Base-by-base conservation (phyloP, 306 rosid genomes). In the Cucurbita argyrosperma region DNA sequence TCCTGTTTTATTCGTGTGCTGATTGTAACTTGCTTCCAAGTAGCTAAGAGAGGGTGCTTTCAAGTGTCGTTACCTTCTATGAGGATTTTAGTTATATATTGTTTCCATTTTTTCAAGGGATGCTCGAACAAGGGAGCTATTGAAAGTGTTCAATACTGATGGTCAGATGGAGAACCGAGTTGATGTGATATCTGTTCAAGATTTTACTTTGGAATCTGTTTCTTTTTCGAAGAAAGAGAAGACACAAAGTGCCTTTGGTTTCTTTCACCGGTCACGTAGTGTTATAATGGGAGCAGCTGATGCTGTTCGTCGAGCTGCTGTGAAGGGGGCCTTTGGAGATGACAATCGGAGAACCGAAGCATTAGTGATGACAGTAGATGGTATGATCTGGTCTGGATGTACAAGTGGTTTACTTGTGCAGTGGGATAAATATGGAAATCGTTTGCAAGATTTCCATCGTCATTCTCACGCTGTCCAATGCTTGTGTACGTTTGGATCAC, bases 291-390 rank as follows among this genome's bases (percentile, higher is more conserved):
- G 98, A 37, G 97, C 98, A 23, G 96, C 98, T 38, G 98, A 89
- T 89, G 97, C 96, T 84, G 96, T 93, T 71, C 96, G 98, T 43
- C 92, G 98, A 64, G 97, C 81, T 80, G 94, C 98, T 68, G 92
- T 80, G 40, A 90, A 89, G 86, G 97, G 98, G 42, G 80, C 84
- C 78, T 86, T 87, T 80, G 98, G 97, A 72, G 98, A 93, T 80
- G 98, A 93, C 79, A 87, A 85, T 80, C 83, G 90, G 69, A 89
- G 94, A 84, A 90, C 88, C 35, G 97, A 93, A 79, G 97, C 97
- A 71, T 43, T 93, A 21, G 79, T 84, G 72, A 82, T 84, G 40
- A 79, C 97, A 76, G 73, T 89, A 64, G 97, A 93, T 74, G 96
- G 94, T 76, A 87, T 89, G 92, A 81, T 90, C 75, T 93, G 98